These are phyloP conservation scores for Colletotrichum magnum DNA, from an alignment of 2,329 filamentous ascomycete genomes.

Conservation along the genomic window DNA sequence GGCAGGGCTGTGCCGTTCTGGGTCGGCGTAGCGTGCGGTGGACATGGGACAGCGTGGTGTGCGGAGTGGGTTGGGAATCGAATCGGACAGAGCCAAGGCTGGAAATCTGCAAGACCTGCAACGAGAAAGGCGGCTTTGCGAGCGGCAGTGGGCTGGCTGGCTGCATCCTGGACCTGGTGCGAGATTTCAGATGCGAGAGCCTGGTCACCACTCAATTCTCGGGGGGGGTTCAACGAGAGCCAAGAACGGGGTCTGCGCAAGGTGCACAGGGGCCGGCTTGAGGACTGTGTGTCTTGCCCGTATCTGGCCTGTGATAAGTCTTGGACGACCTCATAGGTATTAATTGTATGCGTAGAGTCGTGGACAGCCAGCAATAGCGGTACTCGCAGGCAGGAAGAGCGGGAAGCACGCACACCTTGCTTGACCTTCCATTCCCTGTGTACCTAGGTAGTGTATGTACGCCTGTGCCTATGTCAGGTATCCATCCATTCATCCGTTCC, in stretches of 20 bases:
- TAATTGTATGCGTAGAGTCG: no score
- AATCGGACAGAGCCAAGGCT: conserved; percentile 32
- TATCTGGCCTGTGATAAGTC: conserved; percentile 32
- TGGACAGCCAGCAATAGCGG: background rate
- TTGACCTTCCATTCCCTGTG: no score
- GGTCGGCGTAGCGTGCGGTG: background rate
- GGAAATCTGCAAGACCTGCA: conserved; percentile 23
- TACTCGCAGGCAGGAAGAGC: no score
- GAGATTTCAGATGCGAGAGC: conserved; percentile 38
- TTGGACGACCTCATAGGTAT: conserved; percentile 36
- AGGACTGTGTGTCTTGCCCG: conserved; percentile 27
- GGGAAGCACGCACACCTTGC: background rate
- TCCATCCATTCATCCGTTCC: no score
- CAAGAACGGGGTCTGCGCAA: conserved; percentile 39
- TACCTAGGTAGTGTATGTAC: no score
- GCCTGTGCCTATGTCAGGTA: no score
- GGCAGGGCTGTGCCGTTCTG: conserved; percentile 18
- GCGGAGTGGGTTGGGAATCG: conserved; percentile 18
- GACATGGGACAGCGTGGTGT: conserved; percentile 8
- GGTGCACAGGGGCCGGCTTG: conserved; percentile 35
- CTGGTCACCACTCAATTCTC: background rate
- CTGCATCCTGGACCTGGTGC: conserved; percentile 28
- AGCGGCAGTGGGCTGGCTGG: conserved; percentile 33
- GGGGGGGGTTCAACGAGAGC: conserved; percentile 26
- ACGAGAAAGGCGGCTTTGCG: conserved; percentile 34